These are phyloP conservation scores for Cucurbita ficifolia DNA, from an alignment of 306 rosid species.

Conservation along the genomic window DNA sequence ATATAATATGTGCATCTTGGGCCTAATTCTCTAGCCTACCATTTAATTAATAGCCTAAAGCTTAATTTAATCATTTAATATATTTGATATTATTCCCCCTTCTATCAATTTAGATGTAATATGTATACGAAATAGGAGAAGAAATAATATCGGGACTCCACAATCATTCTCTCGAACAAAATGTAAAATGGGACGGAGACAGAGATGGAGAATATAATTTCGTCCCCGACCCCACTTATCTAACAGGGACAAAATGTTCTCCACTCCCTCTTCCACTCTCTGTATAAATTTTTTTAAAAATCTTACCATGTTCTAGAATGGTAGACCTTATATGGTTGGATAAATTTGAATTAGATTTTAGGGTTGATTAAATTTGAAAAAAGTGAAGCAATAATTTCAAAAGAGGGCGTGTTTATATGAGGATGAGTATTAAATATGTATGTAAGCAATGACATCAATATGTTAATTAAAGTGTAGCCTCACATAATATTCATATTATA, in stretches of 20 bases:
- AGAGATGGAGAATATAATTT: too few species aligned
- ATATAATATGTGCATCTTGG: neutral
- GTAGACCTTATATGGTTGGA: too few species aligned
- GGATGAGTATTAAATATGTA: neutral
- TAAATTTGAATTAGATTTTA: too few species aligned
- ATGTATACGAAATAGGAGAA: neutral
- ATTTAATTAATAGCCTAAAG: neutral
- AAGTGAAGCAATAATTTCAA: neutral
- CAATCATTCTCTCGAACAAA: too few species aligned
- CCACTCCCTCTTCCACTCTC: too few species aligned
- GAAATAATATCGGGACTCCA: neutral
- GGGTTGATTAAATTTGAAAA: neutral
- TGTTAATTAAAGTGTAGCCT: neutral
- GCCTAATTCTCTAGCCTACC: neutral
- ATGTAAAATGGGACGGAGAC: too few species aligned
- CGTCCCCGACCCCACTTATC: too few species aligned
- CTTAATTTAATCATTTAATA: neutral
- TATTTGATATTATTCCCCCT: neutral
- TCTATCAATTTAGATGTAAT: neutral
- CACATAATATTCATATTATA: neutral
- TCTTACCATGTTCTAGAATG: too few species aligned
- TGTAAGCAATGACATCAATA: conserved; percentile 22
- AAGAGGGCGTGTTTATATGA: neutral
- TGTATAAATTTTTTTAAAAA: too few species aligned
- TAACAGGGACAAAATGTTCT: too few species aligned